phyloP scores from a whole-genome alignment of 2,329 filamentous ascomycete genomes.

The Nemania bipapillata region DNA sequence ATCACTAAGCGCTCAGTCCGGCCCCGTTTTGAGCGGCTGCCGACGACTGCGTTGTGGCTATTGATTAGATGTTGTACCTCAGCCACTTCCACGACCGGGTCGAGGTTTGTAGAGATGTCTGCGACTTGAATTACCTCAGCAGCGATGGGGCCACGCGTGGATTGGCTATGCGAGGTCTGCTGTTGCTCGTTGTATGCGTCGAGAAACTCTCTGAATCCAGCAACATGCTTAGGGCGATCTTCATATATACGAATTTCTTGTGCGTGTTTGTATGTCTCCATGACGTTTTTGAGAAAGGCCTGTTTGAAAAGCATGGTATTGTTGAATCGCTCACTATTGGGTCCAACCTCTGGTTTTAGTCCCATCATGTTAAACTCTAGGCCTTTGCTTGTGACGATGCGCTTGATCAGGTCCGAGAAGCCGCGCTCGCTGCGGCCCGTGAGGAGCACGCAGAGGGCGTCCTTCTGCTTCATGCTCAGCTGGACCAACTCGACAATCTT shows the following conservation, averaged over 20 bases:
- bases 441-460: conserved; percentile 84
- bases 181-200: conserved; percentile 75
- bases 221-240: conserved; percentile 74
- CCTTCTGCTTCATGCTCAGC: conserved; percentile 83
- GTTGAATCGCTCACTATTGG: conserved; percentile 78
- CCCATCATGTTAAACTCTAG: conserved; percentile 89
- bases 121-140: conserved; percentile 88
- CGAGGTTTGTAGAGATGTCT: conserved; percentile 71
- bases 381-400: conserved; percentile 79
- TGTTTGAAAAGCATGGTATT: conserved; percentile 96
- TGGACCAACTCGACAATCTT: conserved; percentile 82
- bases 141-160: conserved; percentile 71
- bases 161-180: conserved; percentile 59
- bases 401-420: conserved; percentile 82
- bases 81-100: conserved; percentile 51
- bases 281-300: conserved; percentile 78
- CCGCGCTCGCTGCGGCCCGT: conserved; percentile 84
- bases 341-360: conserved; percentile 85
- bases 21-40: conserved; percentile 51
- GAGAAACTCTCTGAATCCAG: conserved; percentile 87
- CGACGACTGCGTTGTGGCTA: conserved; percentile 76
- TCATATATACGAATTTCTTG: conserved; percentile 84
- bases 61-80: conserved; percentile 86
- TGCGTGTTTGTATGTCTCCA: conserved; percentile 85
- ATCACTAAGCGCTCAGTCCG: conserved; percentile 70